These are phyloP conservation scores for Coprinopsis marcescibilis DNA, from an alignment of 768 basidiomycete species.

Conservation along the genomic window DNA sequence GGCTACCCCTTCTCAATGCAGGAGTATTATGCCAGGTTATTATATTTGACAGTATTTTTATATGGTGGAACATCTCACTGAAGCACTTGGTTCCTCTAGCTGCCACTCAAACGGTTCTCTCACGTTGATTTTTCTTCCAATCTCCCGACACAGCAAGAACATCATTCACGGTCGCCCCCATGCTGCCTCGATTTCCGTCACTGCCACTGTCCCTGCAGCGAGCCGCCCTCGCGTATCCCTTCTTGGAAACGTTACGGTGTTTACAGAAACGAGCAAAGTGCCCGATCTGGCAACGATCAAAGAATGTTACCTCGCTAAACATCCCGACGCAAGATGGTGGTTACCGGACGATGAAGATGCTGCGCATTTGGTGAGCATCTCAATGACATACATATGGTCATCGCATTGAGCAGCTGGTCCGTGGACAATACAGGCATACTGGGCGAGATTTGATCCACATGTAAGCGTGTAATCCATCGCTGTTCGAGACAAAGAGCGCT, in stretches of 20 bases:
- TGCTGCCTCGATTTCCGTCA: constrained; percentile 40
- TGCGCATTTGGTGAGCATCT: constrained; percentile 35
- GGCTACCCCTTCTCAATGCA: constrained; percentile 46
- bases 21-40: constrained; percentile 44
- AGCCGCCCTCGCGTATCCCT: constrained; percentile 42
- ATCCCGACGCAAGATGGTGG: constrained; percentile 50
- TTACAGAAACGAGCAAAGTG: constrained; percentile 23
- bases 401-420: background rate
- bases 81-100: constrained; percentile 20
- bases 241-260: constrained; percentile 44
- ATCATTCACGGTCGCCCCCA: constrained; percentile 34
- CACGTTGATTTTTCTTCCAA: constrained; percentile 45
- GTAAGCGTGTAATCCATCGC: constrained; percentile 26
- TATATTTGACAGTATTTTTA: background rate
- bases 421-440: constrained; percentile 34
- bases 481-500: background rate
- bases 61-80: background rate
- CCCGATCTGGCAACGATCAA: constrained; percentile 29
- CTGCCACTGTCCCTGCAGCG: constrained; percentile 34
- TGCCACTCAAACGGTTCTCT: constrained; percentile 50
- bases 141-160: constrained; percentile 49
- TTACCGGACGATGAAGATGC: constrained; percentile 38
- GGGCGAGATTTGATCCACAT: constrained; percentile 51
- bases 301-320: constrained; percentile 37
- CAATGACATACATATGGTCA: background rate